Conservation (phyloP, 768 basidiomycete genomes). For the Mycena maculata region DNA sequence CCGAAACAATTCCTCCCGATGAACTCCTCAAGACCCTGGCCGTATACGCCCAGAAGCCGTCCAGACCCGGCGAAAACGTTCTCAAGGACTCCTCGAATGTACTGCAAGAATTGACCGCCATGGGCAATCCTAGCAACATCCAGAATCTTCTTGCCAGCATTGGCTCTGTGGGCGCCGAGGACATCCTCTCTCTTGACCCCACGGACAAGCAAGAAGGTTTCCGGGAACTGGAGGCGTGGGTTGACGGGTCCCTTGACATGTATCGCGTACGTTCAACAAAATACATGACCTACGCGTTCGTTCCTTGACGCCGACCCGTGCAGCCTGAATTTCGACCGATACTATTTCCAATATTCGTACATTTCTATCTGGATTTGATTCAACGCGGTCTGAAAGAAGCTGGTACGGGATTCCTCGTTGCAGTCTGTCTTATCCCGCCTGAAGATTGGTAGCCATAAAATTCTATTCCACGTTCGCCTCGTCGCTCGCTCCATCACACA, state of each 20-base stretch:
- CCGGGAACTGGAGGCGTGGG: slow-evolving; percentile 88
- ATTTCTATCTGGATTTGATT: slow-evolving; percentile 96
- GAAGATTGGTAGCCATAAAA: slow-evolving; percentile 64
- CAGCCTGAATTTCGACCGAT: slow-evolving; percentile 96
- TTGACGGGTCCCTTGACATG: slow-evolving; percentile 92
- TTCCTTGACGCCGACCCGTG: slow-evolving; percentile 23
- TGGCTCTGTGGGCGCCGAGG: slow-evolving; percentile 84
- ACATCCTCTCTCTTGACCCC: slow-evolving; percentile 83
- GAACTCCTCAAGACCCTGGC: slow-evolving; percentile 68
- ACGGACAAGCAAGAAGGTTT: slow-evolving; percentile 90
- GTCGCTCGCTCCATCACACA: slow-evolving; percentile 74
- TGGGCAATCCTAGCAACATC: slow-evolving; percentile 78
- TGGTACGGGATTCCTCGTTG: slow-evolving; percentile 60
- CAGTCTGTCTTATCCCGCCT: slow-evolving; percentile 3
- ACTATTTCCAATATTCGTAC: slow-evolving; percentile 94
- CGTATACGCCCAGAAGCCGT: slow-evolving; percentile 76
- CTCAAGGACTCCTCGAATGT: slow-evolving; percentile 75
- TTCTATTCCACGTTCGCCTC: slow-evolving; percentile 81
- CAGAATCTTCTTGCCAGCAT: slow-evolving; percentile 83
- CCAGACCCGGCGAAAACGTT: slow-evolving; percentile 75
- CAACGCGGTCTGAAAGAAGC: slow-evolving; percentile 91
- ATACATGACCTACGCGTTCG: background rate
- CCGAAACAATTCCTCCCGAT: slow-evolving; percentile 58
- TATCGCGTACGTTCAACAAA: slow-evolving; percentile 69
- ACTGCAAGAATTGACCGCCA: slow-evolving; percentile 72